Evolutionary conservation across 192 early-diverging fungal genomes (phyloP).

Genomic region (Lobosporangium transversale): DNA sequence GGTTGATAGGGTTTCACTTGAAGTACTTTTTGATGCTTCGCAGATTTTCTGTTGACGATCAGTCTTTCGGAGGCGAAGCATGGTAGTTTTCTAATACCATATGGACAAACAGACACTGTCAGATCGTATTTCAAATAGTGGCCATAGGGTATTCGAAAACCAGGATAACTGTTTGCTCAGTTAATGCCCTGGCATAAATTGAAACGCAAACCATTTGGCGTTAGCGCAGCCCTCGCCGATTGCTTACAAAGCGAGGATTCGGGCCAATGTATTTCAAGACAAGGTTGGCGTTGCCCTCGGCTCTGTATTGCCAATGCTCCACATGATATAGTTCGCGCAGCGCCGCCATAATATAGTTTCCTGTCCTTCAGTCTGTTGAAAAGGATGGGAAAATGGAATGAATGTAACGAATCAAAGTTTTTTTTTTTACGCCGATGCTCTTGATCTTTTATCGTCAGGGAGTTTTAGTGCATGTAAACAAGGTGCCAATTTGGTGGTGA

Average conservation of each 20-base stretch:
- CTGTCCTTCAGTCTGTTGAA: not conserved
- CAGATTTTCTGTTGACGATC: slow-evolving; percentile 1
- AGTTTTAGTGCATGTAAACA: too few relatives aligned
- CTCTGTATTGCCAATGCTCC: slow-evolving; percentile 70
- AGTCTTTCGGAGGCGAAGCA: slow-evolving; percentile 56
- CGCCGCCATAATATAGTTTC: slow-evolving; percentile 14
- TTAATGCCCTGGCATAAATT: too few relatives aligned
- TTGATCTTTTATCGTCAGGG: not conserved
- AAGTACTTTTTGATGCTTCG: not conserved
- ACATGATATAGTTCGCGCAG: slow-evolving; percentile 47
- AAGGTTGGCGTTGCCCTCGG: slow-evolving; percentile 81
- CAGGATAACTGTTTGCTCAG: too few relatives aligned
- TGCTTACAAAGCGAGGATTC: slow-evolving; percentile 49
- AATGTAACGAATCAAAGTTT: too few relatives aligned
- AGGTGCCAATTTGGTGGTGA: too few relatives aligned
- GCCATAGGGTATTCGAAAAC: too few relatives aligned
- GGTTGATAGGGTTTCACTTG: not conserved
- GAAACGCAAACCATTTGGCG: too few relatives aligned
- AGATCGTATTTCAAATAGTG: too few relatives aligned
- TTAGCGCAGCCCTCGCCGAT: too few relatives aligned
- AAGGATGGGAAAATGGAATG: too few relatives aligned
- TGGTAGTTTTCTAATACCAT: slow-evolving; percentile 24
- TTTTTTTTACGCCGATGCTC: not conserved
- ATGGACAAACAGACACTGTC: too few relatives aligned
- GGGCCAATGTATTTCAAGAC: slow-evolving; percentile 66